Evolutionary conservation across 1,139 yeast species (phyloP).

Genomic region (Suhomyces bribrorum): DNA sequence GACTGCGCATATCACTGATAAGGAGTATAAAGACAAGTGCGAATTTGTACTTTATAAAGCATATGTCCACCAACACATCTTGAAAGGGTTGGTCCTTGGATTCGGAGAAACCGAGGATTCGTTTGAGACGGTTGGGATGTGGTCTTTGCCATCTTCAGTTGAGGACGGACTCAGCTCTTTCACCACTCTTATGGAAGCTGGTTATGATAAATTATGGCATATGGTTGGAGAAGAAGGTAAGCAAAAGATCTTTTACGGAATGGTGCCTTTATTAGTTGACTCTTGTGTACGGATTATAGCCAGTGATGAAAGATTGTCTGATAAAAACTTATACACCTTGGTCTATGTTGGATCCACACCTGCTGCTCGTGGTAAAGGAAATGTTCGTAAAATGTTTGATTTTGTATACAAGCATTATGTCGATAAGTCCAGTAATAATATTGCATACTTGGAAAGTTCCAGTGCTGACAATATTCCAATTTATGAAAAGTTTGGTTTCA

Average conservation of each 20-base stretch:
- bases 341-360: constrained; percentile 62
- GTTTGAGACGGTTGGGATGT: constrained; percentile 64
- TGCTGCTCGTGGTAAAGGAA: constrained; percentile 68
- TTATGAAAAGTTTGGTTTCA: constrained; percentile 58
- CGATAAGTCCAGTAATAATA: constrained; percentile 43
- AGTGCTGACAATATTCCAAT: constrained; percentile 55
- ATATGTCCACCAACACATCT: constrained; percentile 57
- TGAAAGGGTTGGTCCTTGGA: constrained; percentile 57
- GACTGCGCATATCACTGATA: constrained; percentile 43
- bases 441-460: constrained; percentile 62
- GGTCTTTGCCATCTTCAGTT: constrained; percentile 57
- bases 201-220: constrained; percentile 57
- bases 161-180: constrained; percentile 48
- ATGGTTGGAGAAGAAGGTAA: constrained; percentile 54
- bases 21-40: constrained; percentile 36
- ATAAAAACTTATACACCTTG: constrained; percentile 52
- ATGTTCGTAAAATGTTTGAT: constrained; percentile 59
- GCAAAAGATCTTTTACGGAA: constrained; percentile 53
- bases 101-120: constrained; percentile 43
- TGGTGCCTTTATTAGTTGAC: constrained; percentile 59
- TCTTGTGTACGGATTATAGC: constrained; percentile 41
- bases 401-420: constrained; percentile 53
- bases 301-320: constrained; percentile 36
- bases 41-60: constrained; percentile 56
- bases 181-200: constrained; percentile 54